These are phyloP conservation scores for Saccharomyces kudriavzevii DNA, from an alignment of 805 yeast genomes.

Conservation along the genomic window DNA sequence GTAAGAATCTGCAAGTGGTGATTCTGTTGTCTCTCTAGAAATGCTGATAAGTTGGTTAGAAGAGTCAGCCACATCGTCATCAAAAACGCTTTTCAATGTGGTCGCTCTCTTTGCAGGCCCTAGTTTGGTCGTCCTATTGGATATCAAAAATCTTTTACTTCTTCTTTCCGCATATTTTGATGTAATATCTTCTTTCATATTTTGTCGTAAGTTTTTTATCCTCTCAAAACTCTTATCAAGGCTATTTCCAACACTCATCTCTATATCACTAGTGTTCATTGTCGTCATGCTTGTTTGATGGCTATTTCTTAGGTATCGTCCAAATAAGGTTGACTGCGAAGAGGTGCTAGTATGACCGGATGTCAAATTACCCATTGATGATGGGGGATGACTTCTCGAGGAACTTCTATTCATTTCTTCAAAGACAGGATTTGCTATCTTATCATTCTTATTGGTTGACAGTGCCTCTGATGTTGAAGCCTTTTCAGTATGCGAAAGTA, in stretches of 20 bases:
- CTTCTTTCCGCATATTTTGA: slow-evolving; percentile 20
- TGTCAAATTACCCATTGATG: background rate
- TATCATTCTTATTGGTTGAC: background rate
- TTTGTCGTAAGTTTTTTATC: slow-evolving; percentile 19
- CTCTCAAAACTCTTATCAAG: slow-evolving; percentile 13
- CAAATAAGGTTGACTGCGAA: slow-evolving; percentile 21
- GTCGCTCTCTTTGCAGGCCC: slow-evolving; percentile 30
- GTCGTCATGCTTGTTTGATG: slow-evolving; percentile 24
- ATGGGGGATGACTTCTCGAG: background rate
- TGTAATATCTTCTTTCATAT: slow-evolving; percentile 21
- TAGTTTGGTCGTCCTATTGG: slow-evolving; percentile 16
- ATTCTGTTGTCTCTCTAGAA: background rate
- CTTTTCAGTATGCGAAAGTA: slow-evolving; percentile 10
- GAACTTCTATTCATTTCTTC: background rate
- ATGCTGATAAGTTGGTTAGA: background rate
- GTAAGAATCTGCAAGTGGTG: background rate
- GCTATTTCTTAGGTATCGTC: slow-evolving; percentile 7
- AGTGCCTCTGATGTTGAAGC: background rate
- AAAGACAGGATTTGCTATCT: background rate
- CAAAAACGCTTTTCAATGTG: background rate
- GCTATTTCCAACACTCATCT: slow-evolving; percentile 1
- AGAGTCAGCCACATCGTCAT: background rate
- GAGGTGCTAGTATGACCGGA: background rate
- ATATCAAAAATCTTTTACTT: slow-evolving; percentile 21
- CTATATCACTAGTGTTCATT: slow-evolving; percentile 10